A percentile compares a stretch with the other conserved stretches of the same genome.
Evolutionary conservation across 352 stramenopile species (phyloP).

Genomic region (Peronosclerospora sorghi): DNA sequence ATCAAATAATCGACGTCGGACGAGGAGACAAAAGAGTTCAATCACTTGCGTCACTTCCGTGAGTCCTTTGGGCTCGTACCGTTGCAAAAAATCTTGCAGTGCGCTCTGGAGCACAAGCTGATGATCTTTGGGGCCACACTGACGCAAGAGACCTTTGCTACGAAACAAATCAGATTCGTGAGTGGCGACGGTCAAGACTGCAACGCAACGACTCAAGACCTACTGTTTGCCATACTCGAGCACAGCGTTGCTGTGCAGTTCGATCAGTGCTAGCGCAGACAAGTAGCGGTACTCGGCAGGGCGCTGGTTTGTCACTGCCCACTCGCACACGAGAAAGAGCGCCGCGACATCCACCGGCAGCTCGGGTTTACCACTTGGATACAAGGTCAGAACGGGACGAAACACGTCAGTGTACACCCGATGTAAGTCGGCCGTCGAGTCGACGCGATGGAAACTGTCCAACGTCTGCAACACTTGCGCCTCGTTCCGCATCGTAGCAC

Average conservation of each 20-base stretch:
- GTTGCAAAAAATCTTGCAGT: conserved; percentile 59
- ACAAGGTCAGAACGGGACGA: conserved; percentile 27
- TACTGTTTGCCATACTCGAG: conserved; percentile 50
- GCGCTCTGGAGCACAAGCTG: conserved; percentile 65
- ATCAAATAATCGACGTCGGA: conserved; percentile 60
- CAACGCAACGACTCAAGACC: too few relatives aligned
- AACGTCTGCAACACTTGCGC: conserved; percentile 67
- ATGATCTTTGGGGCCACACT: conserved; percentile 35
- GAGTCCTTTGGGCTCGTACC: conserved; percentile 66
- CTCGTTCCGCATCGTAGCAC: conserved; percentile 51
- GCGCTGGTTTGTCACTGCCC: conserved; percentile 70
- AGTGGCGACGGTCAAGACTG: too few relatives aligned
- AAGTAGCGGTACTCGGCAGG: conserved; percentile 77
- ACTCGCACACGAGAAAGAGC: conserved; percentile 73
- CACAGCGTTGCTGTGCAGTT: conserved; percentile 69
- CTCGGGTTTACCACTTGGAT: conserved; percentile 13
- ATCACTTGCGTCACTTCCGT: conserved; percentile 75
- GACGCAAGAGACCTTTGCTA: conserved; percentile 36
- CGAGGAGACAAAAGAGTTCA: conserved; percentile 70
- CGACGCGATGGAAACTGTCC: conserved; percentile 70
- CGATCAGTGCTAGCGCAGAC: conserved; percentile 60
- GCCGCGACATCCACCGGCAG: conserved; percentile 60
- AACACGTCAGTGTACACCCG: conserved; percentile 72
- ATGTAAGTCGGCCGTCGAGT: conserved; percentile 55
- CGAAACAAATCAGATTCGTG: conserved; percentile 1